A percentile compares a stretch with the other conserved stretches of the same genome.
These are phyloP conservation scores for Ogataea methylovora DNA, from an alignment of 805 yeast species.

Conservation along the genomic window DNA sequence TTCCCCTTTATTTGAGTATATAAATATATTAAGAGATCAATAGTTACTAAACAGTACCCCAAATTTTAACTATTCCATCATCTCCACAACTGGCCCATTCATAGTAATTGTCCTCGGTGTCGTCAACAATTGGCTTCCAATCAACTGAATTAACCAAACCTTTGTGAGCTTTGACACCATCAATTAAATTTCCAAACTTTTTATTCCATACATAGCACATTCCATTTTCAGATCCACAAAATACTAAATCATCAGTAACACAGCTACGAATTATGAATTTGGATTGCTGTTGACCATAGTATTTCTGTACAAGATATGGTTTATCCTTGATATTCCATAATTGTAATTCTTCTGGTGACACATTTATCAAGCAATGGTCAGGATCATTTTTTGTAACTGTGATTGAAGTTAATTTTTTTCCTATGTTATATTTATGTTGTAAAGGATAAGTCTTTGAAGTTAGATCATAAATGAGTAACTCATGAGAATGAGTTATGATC, in stretches of 20 bases:
- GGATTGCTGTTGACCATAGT: conserved; percentile 65
- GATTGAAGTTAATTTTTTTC: conserved; percentile 58
- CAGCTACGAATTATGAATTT: conserved; percentile 67
- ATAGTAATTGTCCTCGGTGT: conserved; percentile 19
- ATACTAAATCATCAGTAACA: conserved; percentile 63
- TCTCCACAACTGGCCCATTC: conserved; percentile 75
- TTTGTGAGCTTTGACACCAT: conserved; percentile 53
- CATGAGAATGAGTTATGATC: conserved; percentile 57
- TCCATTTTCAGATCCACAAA: conserved; percentile 85
- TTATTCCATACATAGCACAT: conserved; percentile 73
- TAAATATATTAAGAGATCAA: too few species aligned
- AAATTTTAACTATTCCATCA: conserved; percentile 61
- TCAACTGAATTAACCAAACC: conserved; percentile 71
- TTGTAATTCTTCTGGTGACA: conserved; percentile 70
- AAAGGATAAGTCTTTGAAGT: conserved; percentile 27
- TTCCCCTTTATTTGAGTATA: too few species aligned
- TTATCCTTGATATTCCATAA: conserved; percentile 69
- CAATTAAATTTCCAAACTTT: conserved; percentile 58
- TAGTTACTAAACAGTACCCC: conserved; percentile 30
- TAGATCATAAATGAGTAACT: conserved; percentile 52
- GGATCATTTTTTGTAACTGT: conserved; percentile 48
- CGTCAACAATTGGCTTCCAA: conserved; percentile 39
- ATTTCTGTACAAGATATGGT: conserved; percentile 43
- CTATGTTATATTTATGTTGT: conserved; percentile 33
- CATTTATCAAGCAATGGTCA: conserved; percentile 46